phyloP scores from a whole-genome alignment of 2,329 filamentous ascomycete species.

The Elsinoe arachidis region DNA sequence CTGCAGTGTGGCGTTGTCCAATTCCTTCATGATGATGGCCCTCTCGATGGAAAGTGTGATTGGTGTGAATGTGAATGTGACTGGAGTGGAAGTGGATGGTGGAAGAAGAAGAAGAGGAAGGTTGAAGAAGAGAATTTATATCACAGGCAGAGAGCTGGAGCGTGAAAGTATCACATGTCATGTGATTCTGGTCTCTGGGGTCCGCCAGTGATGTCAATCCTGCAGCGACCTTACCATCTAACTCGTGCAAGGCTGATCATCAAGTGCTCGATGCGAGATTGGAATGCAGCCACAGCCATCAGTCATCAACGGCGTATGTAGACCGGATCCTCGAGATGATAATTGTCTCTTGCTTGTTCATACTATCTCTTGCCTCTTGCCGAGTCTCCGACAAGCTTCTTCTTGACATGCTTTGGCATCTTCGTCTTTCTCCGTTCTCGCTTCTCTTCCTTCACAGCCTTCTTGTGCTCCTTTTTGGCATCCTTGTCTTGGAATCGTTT shows the following conservation, averaged over 20 bases:
- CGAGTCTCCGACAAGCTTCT: constrained; percentile 61
- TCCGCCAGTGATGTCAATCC: too few species aligned
- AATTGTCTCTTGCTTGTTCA: too few species aligned
- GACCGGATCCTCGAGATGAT: not conserved
- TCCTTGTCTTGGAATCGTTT: constrained; percentile 89
- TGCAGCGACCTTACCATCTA: too few species aligned
- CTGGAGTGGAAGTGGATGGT: not conserved
- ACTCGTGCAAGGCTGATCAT: too few species aligned
- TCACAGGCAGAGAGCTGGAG: too few species aligned
- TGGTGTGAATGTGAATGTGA: not conserved
- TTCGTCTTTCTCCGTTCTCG: constrained; percentile 88
- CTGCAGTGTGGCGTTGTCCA: not conserved
- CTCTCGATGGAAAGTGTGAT: not conserved
- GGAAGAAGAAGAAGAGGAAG: not conserved
- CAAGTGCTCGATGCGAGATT: too few species aligned
- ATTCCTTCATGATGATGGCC: not conserved
- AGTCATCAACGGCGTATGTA: not conserved
- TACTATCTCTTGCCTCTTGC: constrained; percentile 53
- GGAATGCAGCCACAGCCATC: too few species aligned
- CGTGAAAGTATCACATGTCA: too few species aligned
- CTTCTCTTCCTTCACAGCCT: constrained; percentile 88
- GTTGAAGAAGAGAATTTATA: not conserved
- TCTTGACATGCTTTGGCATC: constrained; percentile 95
- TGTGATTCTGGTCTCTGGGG: too few species aligned
- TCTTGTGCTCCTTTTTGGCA: constrained; percentile 80